These are phyloP conservation scores for Penicillium italicum DNA, from an alignment of 2,329 filamentous ascomycete species.

Conservation along the genomic window DNA sequence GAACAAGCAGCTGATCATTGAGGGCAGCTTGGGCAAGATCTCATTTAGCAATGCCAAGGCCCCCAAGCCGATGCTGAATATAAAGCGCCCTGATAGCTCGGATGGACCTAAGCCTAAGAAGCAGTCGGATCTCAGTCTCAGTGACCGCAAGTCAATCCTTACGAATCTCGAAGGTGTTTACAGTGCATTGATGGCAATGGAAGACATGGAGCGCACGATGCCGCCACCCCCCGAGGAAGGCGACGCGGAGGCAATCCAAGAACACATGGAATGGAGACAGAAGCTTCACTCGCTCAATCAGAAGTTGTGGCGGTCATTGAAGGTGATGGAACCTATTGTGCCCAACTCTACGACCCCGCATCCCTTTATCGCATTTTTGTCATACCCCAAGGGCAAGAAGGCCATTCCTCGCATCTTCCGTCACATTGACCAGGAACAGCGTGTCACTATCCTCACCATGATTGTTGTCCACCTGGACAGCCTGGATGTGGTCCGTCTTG, in stretches of 20 bases:
- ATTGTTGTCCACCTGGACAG: slow-evolving; percentile 90
- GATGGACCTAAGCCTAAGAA: slow-evolving; percentile 55
- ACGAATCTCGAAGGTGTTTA: slow-evolving; percentile 88
- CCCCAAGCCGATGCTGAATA: slow-evolving; percentile 88
- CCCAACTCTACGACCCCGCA: slow-evolving; percentile 67
- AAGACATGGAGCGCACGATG: slow-evolving; percentile 83
- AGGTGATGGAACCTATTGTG: slow-evolving; percentile 88
- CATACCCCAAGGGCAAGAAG: slow-evolving; percentile 94
- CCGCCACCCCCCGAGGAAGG: slow-evolving; percentile 64
- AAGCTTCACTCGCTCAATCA: slow-evolving; percentile 68
- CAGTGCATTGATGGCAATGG: slow-evolving; percentile 81
- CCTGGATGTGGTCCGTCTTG: slow-evolving; percentile 82
- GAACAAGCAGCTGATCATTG: slow-evolving; percentile 93
- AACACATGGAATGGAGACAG: slow-evolving; percentile 75
- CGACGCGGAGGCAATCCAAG: slow-evolving; percentile 66
- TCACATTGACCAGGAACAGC: slow-evolving; percentile 86
- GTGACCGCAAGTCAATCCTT: slow-evolving; percentile 78
- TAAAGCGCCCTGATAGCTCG: slow-evolving; percentile 76
- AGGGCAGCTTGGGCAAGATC: slow-evolving; percentile 94
- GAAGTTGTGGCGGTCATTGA: slow-evolving; percentile 79
- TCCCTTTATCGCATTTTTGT: slow-evolving; percentile 93
- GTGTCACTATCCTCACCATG: slow-evolving; percentile 89
- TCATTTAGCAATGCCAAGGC: slow-evolving; percentile 99
- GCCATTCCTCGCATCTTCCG: slow-evolving; percentile 92
- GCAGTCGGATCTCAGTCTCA: slow-evolving; percentile 53